Evolutionary conservation across 2,329 filamentous ascomycete species (phyloP), one percentile per base, ranked within the genome.

Genomic region (Neopestalotiopsis rosae): DNA sequence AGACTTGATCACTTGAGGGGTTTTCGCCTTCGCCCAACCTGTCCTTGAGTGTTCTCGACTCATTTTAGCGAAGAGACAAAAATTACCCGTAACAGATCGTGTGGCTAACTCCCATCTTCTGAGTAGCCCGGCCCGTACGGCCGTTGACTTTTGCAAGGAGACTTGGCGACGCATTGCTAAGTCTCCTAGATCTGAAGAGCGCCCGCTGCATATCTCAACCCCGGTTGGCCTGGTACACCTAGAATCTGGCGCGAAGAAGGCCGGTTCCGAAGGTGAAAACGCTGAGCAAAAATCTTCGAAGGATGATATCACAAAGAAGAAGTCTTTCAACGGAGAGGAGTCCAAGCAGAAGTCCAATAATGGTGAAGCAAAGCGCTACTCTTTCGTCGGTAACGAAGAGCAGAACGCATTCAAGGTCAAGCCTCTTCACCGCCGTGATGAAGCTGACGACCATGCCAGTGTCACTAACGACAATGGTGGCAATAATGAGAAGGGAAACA

Each of bases 111-210:
- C 14, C 9, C 14, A 52, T 52, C n/a, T 52, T 52, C 6, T 9
- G 20, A 24, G 20, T 14, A 52, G 45, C n/a, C 66, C 66, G 14
- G 34, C 58, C 24, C 34, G 49, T 13, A 38, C 24, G 10, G 66
- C 66, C 9, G 58, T 62, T 5, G 40, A 38, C n/a, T 62, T 52
- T 28, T 17, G 52, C 4, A 67, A 62, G 38, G 66, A 38, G 6
- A 56, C 66, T 24, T 67, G 66, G 66, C 58, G 58, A 10, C 57
- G 59, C 14, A 13, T 67, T 24, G 34, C 17, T 40, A 67, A 63
- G 40, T 32, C 57, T 12, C 34, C 34, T 13, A 38, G 20, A 10
- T 17, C 1, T 1, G 34, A 20, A 3, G 42, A n/a, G 7, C 17
- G 14, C 40, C 58, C 13, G 4, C 20, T 67, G 1, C 30, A 42